Base-by-base conservation (phyloP, 495 filamentous ascomycete genomes). In the Annulohypoxylon nitens region DNA sequence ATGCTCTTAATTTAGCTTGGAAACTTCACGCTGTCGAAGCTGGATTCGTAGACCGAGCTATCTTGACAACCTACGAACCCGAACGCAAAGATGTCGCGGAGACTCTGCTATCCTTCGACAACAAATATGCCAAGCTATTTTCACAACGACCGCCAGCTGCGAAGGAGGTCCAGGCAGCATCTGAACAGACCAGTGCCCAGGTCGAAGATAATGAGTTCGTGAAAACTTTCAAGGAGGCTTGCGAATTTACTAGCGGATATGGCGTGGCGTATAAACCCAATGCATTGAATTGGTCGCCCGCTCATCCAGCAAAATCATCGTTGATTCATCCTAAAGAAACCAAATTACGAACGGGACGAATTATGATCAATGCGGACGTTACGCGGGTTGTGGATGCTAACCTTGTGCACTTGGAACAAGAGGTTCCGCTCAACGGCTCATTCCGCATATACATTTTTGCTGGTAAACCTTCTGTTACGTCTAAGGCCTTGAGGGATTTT, bases 371-470 rank as follows among this genome's bases (percentile, higher is more conserved):
- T 20, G 86, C 90, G 4, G 91, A 90, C 62, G 94, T 97, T 39
- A 97, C 93, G 30, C 87, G 94, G 37, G 90, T 97, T 30, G 89
- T 90, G 3, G 94, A 97, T 77, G 90, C 93, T 75, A 97, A 96
- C 83, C 87, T 92, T 25, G 93, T 95, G 12, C 91, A 96, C 73
- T 82, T 97, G 43, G 94, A 97, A 81, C 93, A 97, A 80, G 93
- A 95, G 68, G 85, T 97, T 58, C 94, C 94, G 0, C 84, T 93
- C 59, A 97, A 97, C 80, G 93, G 94, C 63, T 89, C 93, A 9
- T 97, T 94, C 87, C 88, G 93, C 36, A 86, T 97, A 75, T 97
- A 93, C 76, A 77, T 97, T 69, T 96, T 97, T 75, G 93, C 88
- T 47, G 94, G 94, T 66, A 87, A 86, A 34, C 92, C 90, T 63